Percentiles rank a stretch among this genome's conserved stretches.
phyloP scores from a whole-genome alignment of 2,329 filamentous ascomycete species.

The Byssochlamys sp. region DNA sequence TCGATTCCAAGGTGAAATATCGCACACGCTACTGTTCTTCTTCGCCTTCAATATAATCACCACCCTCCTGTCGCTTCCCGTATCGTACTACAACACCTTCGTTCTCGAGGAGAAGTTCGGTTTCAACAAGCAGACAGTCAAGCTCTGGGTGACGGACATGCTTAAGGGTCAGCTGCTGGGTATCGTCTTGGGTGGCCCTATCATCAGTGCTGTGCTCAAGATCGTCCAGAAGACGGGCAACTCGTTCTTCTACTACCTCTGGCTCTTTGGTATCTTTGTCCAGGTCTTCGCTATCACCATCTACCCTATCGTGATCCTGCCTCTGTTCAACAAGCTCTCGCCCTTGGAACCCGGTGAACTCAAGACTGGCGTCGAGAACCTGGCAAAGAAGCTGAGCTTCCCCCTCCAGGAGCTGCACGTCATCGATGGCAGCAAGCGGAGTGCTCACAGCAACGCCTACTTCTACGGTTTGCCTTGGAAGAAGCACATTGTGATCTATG shows the following conservation, averaged over 20 bases:
- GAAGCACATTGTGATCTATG: slow-evolving; percentile 99
- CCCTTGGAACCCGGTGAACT: slow-evolving; percentile 78
- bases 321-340: slow-evolving; percentile 95
- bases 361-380: slow-evolving; percentile 75
- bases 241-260: slow-evolving; percentile 95
- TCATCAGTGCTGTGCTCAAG: slow-evolving; percentile 82
- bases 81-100: slow-evolving; percentile 85
- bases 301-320: slow-evolving; percentile 87
- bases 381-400: slow-evolving; percentile 78
- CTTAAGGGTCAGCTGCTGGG: slow-evolving; percentile 80
- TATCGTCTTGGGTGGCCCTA: slow-evolving; percentile 70
- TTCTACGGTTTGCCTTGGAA: slow-evolving; percentile 98
- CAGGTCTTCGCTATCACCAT: slow-evolving; percentile 93
- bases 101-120: slow-evolving; percentile 93
- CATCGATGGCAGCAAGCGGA: slow-evolving; percentile 84
- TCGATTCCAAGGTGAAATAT: slow-evolving; percentile 81
- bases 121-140: slow-evolving; percentile 95
- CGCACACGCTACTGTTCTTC: slow-evolving; percentile 86
- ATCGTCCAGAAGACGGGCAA: slow-evolving; percentile 91
- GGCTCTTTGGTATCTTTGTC: slow-evolving; percentile 79
- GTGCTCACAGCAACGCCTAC: slow-evolving; percentile 81
- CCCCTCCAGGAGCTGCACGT: slow-evolving; percentile 87
- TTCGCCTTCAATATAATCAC: slow-evolving; percentile 76
- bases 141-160: slow-evolving; percentile 80
- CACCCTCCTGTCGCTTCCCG: slow-evolving; percentile 67